Evolutionary conservation across 371 early-diverging fungal species (phyloP).

Genomic region (Conidiobolus incongruus): DNA sequence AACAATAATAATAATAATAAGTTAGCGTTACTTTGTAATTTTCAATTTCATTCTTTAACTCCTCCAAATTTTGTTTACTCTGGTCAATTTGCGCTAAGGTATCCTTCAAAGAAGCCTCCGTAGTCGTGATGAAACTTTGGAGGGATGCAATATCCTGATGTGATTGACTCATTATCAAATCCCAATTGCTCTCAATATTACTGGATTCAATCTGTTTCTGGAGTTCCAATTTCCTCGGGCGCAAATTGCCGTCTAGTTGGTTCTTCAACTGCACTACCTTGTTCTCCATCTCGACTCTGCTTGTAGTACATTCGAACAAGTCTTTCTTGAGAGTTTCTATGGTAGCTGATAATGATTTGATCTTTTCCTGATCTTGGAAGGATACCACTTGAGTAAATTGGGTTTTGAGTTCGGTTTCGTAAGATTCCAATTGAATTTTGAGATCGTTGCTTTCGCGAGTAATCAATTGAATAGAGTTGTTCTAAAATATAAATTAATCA

Average conservation of each 20-base stretch:
- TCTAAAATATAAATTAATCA: conserved; percentile 8
- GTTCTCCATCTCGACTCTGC: conserved; percentile 17
- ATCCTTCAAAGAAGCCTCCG: too few species aligned
- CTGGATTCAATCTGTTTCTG: background rate
- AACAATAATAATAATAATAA: too few species aligned
- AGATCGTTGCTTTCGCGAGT: conserved; percentile 13
- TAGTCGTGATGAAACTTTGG: background rate
- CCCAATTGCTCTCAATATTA: background rate
- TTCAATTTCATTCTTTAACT: conserved; percentile 15
- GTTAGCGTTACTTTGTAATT: too few species aligned
- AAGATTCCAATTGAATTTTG: conserved; percentile 26
- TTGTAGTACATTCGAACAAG: conserved; percentile 14
- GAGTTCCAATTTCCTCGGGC: background rate
- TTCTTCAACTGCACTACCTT: background rate
- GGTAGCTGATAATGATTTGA: conserved; percentile 19
- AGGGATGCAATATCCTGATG: background rate
- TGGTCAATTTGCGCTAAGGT: too few species aligned
- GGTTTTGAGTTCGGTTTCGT: conserved; percentile 26
- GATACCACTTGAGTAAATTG: conserved; percentile 24
- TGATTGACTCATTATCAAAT: background rate
- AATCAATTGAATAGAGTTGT: conserved; percentile 14
- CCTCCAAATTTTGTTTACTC: conserved; percentile 28
- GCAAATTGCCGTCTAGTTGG: background rate
- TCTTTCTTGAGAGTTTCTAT: conserved; percentile 25
- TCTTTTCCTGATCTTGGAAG: conserved; percentile 21